Evolutionary conservation across 192 early-diverging fungal species (phyloP).

Genomic region (Linnemannia elongata): DNA sequence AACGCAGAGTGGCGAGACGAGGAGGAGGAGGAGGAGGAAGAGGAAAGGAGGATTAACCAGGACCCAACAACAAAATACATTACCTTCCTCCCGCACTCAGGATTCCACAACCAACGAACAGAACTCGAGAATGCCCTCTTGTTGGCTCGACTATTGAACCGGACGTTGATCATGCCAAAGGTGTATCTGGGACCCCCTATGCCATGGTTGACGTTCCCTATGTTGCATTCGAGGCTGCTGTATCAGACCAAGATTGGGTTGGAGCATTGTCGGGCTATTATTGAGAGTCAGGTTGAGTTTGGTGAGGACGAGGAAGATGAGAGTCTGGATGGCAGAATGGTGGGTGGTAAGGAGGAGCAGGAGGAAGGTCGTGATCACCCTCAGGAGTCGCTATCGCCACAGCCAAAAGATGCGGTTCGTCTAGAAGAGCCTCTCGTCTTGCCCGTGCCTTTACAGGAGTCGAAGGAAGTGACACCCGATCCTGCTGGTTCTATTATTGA

Average conservation of each 20-base stretch:
- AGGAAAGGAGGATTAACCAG: background rate
- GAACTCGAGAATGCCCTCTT: slow-evolving; percentile 64
- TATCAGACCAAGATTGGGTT: slow-evolving; percentile 67
- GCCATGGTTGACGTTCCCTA: slow-evolving; percentile 62
- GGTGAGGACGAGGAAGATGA: background rate
- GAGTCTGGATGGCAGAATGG: background rate
- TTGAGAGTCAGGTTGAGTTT: slow-evolving; percentile 23
- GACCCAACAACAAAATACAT: slow-evolving; percentile 51
- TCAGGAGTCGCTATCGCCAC: background rate
- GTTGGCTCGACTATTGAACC: slow-evolving; percentile 59
- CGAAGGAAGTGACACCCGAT: background rate
- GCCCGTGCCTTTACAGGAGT: background rate
- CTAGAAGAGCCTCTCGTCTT: background rate
- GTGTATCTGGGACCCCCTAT: slow-evolving; percentile 67
- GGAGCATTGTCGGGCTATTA: slow-evolving; percentile 62
- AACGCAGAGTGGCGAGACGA: too few species aligned
- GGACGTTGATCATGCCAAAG: slow-evolving; percentile 68
- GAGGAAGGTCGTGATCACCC: slow-evolving; percentile 5
- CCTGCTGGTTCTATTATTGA: background rate
- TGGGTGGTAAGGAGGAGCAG: background rate
- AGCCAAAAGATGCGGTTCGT: background rate
- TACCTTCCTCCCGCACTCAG: slow-evolving; percentile 67
- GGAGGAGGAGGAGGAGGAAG: background rate
- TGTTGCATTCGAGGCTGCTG: slow-evolving; percentile 62
- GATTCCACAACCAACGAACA: slow-evolving; percentile 68